Conservation (phyloP, 306 rosid species). For the Trifolium pratense region DNA sequence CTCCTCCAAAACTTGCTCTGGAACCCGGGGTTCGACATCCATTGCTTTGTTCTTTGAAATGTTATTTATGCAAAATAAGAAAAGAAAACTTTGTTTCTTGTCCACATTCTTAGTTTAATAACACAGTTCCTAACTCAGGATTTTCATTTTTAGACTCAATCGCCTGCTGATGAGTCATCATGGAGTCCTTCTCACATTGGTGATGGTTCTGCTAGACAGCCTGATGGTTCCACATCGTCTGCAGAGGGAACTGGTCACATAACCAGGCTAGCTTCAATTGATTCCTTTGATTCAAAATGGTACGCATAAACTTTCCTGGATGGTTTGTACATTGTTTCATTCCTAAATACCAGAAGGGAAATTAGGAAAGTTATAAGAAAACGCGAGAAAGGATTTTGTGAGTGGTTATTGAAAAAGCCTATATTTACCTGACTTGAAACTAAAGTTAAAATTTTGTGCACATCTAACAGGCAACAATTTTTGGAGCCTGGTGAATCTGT, state of each 20-base stretch:
- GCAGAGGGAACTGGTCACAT: constrained; percentile 65
- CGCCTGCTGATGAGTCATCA: constrained; percentile 64
- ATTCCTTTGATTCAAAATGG: constrained; percentile 99
- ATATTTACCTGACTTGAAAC: constrained; percentile 25
- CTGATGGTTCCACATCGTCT: constrained; percentile 73
- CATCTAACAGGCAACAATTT: constrained; percentile 81
- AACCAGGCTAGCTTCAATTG: constrained; percentile 96
- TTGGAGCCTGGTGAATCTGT: constrained; percentile 97
- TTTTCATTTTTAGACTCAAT: constrained; percentile 50
- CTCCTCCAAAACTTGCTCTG: constrained; percentile 79
- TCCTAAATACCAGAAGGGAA: not conserved
- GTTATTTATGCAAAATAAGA: constrained; percentile 32
- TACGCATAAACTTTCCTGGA: constrained; percentile 44
- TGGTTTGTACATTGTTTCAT: constrained; percentile 9
- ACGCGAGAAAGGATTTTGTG: not conserved
- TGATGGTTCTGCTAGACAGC: constrained; percentile 60
- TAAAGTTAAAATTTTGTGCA: constrained; percentile 13
- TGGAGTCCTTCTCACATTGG: constrained; percentile 92
- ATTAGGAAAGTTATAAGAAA: not conserved
- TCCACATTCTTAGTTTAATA: constrained; percentile 20
- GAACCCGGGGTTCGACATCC: constrained; percentile 66
- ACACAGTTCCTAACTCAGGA: constrained; percentile 19
- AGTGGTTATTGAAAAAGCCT: constrained; percentile 12
- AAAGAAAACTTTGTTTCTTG: constrained; percentile 11
- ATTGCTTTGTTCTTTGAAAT: constrained; percentile 33